A percentile compares a stretch with the other conserved stretches of the same genome.
Evolutionary conservation across 1,284 basidiomycete species (phyloP).

Genomic region (Cystobasidium pallidum): DNA sequence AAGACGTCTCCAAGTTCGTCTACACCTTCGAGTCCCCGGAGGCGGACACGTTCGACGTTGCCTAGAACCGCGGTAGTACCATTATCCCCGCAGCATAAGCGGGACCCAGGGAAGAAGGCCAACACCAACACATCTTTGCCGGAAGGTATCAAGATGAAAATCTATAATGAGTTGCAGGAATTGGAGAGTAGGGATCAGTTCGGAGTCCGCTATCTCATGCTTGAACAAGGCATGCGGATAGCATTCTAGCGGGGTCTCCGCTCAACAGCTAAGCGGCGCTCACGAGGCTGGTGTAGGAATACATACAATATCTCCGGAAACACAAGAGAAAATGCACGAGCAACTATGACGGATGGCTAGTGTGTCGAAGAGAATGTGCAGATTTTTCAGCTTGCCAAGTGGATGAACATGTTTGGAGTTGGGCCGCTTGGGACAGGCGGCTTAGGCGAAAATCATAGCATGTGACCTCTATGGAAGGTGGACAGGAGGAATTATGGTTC

Average conservation of each 20-base stretch:
- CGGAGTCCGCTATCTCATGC: constrained; percentile 34
- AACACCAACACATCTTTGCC: constrained; percentile 1
- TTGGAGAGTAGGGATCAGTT: constrained; percentile 21
- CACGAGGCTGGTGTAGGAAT: not conserved
- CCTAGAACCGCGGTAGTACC: not conserved
- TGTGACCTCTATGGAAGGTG: too few species aligned
- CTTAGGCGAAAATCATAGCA: too few species aligned
- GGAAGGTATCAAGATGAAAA: constrained; percentile 17
- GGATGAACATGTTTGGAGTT: too few species aligned
- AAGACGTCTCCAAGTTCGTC: not conserved
- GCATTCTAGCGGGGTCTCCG: not conserved
- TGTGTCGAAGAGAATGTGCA: too few species aligned
- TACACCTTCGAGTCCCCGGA: not conserved
- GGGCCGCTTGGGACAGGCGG: too few species aligned
- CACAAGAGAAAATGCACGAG: too few species aligned
- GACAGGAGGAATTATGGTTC: too few species aligned
- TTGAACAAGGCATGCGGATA: constrained; percentile 44
- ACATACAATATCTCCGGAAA: too few species aligned
- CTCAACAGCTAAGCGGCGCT: not conserved
- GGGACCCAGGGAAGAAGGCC: not conserved
- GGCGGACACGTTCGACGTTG: constrained; percentile 12
- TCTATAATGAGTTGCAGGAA: constrained; percentile 20
- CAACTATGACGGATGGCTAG: too few species aligned
- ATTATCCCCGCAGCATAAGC: not conserved
- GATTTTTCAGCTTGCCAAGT: too few species aligned